Conservation (phyloP, 106 monocot genomes). For the Posidonia australis region DNA sequence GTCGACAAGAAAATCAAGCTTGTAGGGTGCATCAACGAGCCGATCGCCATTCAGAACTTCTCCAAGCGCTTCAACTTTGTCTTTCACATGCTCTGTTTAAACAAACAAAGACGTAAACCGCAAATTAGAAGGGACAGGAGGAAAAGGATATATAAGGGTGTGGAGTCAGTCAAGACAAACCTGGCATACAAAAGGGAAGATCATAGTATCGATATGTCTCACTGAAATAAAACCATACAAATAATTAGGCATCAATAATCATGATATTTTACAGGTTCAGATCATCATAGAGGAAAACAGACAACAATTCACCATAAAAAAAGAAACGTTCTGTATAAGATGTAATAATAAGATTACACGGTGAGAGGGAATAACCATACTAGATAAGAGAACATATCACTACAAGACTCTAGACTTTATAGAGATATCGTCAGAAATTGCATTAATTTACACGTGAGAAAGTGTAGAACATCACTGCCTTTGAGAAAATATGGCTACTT, state of each 20-base stretch:
- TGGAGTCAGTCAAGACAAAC: conserved; percentile 10
- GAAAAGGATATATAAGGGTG: neutral
- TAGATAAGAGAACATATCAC: too few relatives aligned
- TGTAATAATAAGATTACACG: too few relatives aligned
- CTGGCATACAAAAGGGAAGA: conserved; percentile 59
- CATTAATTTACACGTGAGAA: too few relatives aligned
- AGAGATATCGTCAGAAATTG: too few relatives aligned
- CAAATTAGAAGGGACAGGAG: neutral
- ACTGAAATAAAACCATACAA: conserved; percentile 20
- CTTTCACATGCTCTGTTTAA: conserved; percentile 47
- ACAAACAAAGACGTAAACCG: neutral
- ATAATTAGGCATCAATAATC: neutral
- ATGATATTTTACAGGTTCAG: too few relatives aligned
- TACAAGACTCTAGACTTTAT: too few relatives aligned
- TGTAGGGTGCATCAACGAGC: conserved; percentile 74
- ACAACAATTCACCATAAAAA: neutral
- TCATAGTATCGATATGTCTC: conserved; percentile 63
- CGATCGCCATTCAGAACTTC: conserved; percentile 80
- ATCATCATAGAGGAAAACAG: neutral
- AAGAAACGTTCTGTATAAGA: neutral
- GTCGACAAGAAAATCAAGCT: conserved; percentile 53
- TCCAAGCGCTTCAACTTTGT: conserved; percentile 64
- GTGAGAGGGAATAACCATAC: too few relatives aligned
- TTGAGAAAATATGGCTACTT: too few relatives aligned
- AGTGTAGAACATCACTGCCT: too few relatives aligned